Evolutionary conservation across 2,329 filamentous ascomycete species (phyloP).

Genomic region (Monosporascus sp.): DNA sequence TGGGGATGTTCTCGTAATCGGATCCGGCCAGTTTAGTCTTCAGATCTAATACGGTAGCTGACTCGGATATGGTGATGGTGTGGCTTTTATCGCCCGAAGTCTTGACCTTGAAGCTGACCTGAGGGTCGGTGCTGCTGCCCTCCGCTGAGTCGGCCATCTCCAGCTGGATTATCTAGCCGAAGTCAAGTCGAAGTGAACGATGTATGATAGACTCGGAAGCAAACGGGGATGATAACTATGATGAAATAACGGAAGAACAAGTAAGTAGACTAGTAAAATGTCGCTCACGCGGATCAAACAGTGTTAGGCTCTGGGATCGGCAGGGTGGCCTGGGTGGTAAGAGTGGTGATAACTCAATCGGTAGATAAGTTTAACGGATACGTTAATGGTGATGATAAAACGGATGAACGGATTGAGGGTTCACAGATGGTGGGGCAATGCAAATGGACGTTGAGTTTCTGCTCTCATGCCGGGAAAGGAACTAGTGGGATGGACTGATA

Average conservation of each 20-base stretch:
- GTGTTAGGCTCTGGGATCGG: not conserved
- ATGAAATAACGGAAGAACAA: too few relatives aligned
- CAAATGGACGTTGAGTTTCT: too few relatives aligned
- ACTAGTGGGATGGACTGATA: too few relatives aligned
- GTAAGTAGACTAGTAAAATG: not conserved
- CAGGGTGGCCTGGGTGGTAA: not conserved
- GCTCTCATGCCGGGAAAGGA: too few relatives aligned
- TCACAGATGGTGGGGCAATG: too few relatives aligned
- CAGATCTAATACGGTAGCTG: conserved; percentile 74
- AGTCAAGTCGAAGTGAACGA: too few relatives aligned
- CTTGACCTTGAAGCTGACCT: conserved; percentile 95
- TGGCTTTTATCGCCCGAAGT: conserved; percentile 87
- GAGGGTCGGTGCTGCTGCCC: conserved; percentile 57
- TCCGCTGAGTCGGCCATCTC: conserved; percentile 62
- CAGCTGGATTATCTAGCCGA: not conserved
- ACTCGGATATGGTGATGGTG: conserved; percentile 71
- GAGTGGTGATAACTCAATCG: not conserved
- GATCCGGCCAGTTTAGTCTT: conserved; percentile 80
- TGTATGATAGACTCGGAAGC: too few relatives aligned
- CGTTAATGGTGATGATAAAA: too few relatives aligned
- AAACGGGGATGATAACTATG: too few relatives aligned
- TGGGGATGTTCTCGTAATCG: conserved; percentile 81
- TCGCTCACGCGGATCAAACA: not conserved
- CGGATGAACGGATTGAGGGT: too few relatives aligned
- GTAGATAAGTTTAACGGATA: not conserved